These are phyloP conservation scores for Rhizopogon vulgaris DNA, from an alignment of 768 basidiomycete genomes.

Conservation along the genomic window DNA sequence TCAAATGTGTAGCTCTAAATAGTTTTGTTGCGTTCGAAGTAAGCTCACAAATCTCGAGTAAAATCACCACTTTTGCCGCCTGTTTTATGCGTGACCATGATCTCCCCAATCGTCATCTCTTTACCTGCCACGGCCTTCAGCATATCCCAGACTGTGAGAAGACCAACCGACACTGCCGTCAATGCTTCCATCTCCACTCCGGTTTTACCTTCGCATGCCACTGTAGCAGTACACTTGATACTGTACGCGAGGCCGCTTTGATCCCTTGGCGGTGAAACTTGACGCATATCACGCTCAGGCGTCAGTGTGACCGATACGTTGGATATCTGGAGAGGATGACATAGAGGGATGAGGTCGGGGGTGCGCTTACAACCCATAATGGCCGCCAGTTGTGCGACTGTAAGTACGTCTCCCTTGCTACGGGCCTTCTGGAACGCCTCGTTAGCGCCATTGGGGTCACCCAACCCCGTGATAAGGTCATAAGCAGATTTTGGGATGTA, in stretches of 20 bases:
- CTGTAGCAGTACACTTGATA: constrained; percentile 61
- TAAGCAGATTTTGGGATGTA: constrained; percentile 61
- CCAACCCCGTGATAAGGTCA: constrained; percentile 45
- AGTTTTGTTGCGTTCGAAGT: too few relatives aligned
- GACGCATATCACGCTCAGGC: constrained; percentile 29
- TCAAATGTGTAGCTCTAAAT: too few relatives aligned
- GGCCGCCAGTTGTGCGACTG: constrained; percentile 76
- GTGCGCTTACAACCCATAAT: constrained; percentile 88
- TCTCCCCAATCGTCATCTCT: constrained; percentile 74
- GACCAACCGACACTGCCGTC: constrained; percentile 71
- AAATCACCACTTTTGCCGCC: constrained; percentile 79
- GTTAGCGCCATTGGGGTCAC: not conserved
- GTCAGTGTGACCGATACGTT: constrained; percentile 60
- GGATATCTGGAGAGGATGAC: constrained; percentile 75
- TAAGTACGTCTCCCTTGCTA: constrained; percentile 64
- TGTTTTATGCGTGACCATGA: constrained; percentile 58
- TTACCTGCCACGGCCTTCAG: constrained; percentile 85
- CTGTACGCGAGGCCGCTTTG: constrained; percentile 29
- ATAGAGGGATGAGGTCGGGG: constrained; percentile 77
- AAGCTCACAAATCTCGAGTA: constrained; percentile 12
- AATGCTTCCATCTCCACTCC: constrained; percentile 94
- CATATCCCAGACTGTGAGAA: constrained; percentile 92
- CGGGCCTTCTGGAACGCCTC: constrained; percentile 44
- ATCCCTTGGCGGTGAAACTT: not conserved
- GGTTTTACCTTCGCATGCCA: constrained; percentile 73